A percentile compares a stretch with the other conserved stretches of the same genome.
These are phyloP conservation scores for Punica granatum DNA, from an alignment of 345 rosid genomes.

Conservation along the genomic window DNA sequence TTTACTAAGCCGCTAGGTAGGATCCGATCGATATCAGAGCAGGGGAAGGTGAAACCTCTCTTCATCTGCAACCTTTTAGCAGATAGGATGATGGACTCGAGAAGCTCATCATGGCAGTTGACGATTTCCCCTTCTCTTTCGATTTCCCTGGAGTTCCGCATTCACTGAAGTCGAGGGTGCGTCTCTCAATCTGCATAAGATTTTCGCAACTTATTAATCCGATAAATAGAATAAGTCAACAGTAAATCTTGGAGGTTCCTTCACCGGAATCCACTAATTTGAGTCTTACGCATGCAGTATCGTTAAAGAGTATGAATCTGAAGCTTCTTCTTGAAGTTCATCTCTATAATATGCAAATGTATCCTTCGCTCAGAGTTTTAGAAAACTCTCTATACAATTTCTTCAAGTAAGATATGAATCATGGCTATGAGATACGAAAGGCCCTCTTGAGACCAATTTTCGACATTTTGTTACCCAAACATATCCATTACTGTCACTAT, in stretches of 20 bases:
- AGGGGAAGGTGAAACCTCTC: background rate
- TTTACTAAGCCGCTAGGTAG: background rate
- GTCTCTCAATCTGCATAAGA: constrained; percentile 64
- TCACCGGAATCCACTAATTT: background rate
- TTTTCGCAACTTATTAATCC: constrained; percentile 10
- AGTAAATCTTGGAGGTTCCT: background rate
- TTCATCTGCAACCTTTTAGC: constrained; percentile 79
- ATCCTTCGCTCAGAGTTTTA: background rate
- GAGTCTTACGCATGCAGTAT: too few relatives aligned
- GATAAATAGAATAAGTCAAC: background rate
- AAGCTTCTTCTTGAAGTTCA: too few relatives aligned
- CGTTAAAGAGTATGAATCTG: too few relatives aligned
- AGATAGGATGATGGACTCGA: constrained; percentile 76
- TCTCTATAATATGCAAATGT: background rate
- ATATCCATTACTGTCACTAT: background rate
- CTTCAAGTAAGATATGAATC: background rate
- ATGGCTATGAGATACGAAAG: background rate
- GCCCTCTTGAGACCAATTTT: background rate
- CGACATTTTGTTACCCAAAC: background rate
- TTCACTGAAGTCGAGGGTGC: constrained; percentile 85
- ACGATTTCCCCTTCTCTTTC: constrained; percentile 37
- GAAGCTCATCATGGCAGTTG: constrained; percentile 22
- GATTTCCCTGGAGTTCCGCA: constrained; percentile 76
- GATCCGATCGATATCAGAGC: background rate
- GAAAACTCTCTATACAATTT: background rate